Base-by-base conservation (phyloP, 768 basidiomycete genomes). In the Ramaria rubella region DNA sequence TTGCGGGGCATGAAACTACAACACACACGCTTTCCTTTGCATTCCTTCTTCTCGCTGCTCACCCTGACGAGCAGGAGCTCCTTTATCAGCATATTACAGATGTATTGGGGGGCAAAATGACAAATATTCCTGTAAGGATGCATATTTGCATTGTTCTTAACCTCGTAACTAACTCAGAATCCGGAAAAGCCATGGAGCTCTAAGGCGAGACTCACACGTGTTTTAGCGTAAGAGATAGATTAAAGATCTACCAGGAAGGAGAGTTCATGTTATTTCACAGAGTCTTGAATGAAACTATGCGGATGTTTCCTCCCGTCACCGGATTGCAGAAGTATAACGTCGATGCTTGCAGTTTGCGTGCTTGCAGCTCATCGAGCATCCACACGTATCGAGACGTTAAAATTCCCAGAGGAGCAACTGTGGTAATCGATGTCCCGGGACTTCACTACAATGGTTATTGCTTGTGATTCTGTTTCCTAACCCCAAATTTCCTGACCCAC, bases 1-100 rank as follows among this genome's bases (percentile, higher is more conserved):
- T 56, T 45, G 54, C 54, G 17, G 54, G 54, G 9, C 54, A 56
- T 26, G 67, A 67, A 42, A 69, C 68, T 7, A 59, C 63, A 2
- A 63, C 61, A 11, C 61, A 69, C 50, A 62, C 63, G 8, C 55
- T 69, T n/a, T 53, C 61, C 9, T 67, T 64, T 26, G 54, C 64
- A n/a, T 55, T 67, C 11, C 65, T 60, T 21, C 65, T 63, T 42
- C 62, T 69, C 8, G 64, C 67, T 1, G 34, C 65, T 2, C 59
- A 68, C 45, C 68, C 66, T 7, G 60, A 65, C 17, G 59, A 59
- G 44, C 68, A 69, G 56, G 65, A 68, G 19, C 58, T 55, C 44
- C 31, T 69, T 11, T 58, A 55, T 51, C 44, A 63, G 23, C 64
- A 68, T 17, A 44, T 46, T 3, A 14, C n/a, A 12, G 44, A 45